Evolutionary conservation across 2,329 filamentous ascomycete genomes (phyloP).

Genomic region (Tolypocladium sp.): DNA sequence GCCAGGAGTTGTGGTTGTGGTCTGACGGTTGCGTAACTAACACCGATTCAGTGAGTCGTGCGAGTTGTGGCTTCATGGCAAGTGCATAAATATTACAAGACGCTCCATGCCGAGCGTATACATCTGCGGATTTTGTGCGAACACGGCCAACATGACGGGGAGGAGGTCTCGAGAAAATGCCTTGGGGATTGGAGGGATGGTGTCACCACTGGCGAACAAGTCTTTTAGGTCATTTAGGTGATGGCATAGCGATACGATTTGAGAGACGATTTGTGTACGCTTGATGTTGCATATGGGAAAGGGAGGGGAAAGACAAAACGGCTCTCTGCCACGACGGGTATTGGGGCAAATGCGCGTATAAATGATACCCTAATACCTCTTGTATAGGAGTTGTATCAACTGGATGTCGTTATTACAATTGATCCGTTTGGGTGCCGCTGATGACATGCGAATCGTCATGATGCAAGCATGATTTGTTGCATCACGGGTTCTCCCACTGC

Average conservation of each 20-base stretch:
- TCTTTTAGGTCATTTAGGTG: constrained; percentile 33
- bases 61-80: constrained; percentile 56
- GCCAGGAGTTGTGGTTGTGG: not conserved
- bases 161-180: constrained; percentile 36
- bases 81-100: constrained; percentile 50
- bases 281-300: not conserved
- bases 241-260: constrained; percentile 1
- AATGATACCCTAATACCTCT: not conserved
- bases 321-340: constrained; percentile 10
- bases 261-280: not conserved
- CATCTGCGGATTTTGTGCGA: constrained; percentile 54
- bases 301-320: constrained; percentile 8
- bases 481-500: too few species aligned
- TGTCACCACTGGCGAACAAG: constrained; percentile 33
- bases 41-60: constrained; percentile 44
- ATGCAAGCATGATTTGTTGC: not conserved
- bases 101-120: constrained; percentile 51
- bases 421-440: not conserved
- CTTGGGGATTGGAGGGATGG: constrained; percentile 17
- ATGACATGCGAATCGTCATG: not conserved
- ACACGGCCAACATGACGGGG: constrained; percentile 45
- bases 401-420: not conserved
- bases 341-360: constrained; percentile 4
- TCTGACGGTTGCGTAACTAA: not conserved
- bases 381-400: not conserved